Evolutionary conservation across 441 rosid species (phyloP), one percentile per base, ranked within the genome.

Genomic region (Erysimum pusillum): DNA sequence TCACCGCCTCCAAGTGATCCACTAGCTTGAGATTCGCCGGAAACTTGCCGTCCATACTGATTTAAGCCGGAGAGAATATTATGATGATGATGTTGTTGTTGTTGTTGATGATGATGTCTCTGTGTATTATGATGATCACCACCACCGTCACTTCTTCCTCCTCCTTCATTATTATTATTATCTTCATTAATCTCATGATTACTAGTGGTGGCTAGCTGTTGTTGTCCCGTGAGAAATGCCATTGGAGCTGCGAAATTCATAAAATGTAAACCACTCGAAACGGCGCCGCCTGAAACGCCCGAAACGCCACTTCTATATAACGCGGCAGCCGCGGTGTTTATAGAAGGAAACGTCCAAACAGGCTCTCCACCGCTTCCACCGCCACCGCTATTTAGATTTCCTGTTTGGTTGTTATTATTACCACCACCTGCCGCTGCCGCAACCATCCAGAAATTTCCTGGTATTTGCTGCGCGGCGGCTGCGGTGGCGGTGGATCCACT

Each of bases 381-480:
- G 1, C 69, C 57, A 14, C 74, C 32, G 28, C 56, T 28, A 12
- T 57, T 58, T 18, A 71, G 57, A 45, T 45, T 38, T 4, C 48
- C 71, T 2, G 71, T 63, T 75, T 74, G 79, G 67, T 74, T 73
- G 25, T 41, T 70, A 9, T 25, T 62, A 46, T 25, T 62, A 46
- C 53, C 65, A 35, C 49, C 78, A 35, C 73, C 73, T 0, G 32
- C 78, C 3, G 67, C 75, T 14, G 81, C 76, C 22, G 82, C 73
- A 42, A 79, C 73, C 82, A 79, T 79, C 82, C 82, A 79, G 46
- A 79, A 75, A 41, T 79, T 79, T 11, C 82, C 82, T 0, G 81
- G 77, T 20, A 71, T 71, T 36, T 73, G 56, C 6, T 68, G 70
- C 0, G 57, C 17, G 7, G 77, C 61, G 35, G 77, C 25, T 44